Evolutionary conservation across 1,284 basidiomycete species (phyloP).

Genomic region (Apiotrichum montevideense): DNA sequence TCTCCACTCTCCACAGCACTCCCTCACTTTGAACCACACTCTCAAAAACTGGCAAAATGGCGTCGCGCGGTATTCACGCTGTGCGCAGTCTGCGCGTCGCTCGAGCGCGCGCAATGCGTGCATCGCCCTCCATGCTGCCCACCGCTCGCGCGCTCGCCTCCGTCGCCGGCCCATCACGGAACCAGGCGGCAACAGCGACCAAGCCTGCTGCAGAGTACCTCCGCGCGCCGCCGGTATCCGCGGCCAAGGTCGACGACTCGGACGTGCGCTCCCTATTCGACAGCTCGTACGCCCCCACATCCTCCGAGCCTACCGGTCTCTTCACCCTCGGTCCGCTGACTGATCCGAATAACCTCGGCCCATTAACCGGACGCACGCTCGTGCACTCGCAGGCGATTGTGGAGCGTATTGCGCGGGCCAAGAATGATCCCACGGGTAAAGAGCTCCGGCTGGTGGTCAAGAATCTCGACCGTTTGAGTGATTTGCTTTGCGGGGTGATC

Average conservation of each 20-base stretch:
- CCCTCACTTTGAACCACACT: too few relatives aligned
- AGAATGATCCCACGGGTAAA: conserved; percentile 32
- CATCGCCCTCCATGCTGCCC: background rate
- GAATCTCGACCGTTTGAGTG: conserved; percentile 89
- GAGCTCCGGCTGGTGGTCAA: conserved; percentile 82
- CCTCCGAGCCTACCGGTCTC: conserved; percentile 28
- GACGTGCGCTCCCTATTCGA: conserved; percentile 16
- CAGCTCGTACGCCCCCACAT: conserved; percentile 7
- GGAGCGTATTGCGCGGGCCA: conserved; percentile 46
- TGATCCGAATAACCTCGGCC: conserved; percentile 26
- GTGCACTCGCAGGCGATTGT: conserved; percentile 43
- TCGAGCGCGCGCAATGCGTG: too few relatives aligned
- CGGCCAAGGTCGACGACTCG: conserved; percentile 4
- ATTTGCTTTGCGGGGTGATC: conserved; percentile 91
- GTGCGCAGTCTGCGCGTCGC: too few relatives aligned
- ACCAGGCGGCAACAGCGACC: background rate
- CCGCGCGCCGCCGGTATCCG: background rate
- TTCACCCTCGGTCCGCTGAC: conserved; percentile 40
- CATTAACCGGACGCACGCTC: conserved; percentile 41
- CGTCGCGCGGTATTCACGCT: too few relatives aligned
- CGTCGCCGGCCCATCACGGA: background rate
- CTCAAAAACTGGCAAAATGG: too few relatives aligned
- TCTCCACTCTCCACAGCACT: too few relatives aligned
- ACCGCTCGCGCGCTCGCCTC: background rate
- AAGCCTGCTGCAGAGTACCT: background rate